Base-by-base conservation (phyloP, 495 filamentous ascomycete species). In the Penicillium herquei region DNA sequence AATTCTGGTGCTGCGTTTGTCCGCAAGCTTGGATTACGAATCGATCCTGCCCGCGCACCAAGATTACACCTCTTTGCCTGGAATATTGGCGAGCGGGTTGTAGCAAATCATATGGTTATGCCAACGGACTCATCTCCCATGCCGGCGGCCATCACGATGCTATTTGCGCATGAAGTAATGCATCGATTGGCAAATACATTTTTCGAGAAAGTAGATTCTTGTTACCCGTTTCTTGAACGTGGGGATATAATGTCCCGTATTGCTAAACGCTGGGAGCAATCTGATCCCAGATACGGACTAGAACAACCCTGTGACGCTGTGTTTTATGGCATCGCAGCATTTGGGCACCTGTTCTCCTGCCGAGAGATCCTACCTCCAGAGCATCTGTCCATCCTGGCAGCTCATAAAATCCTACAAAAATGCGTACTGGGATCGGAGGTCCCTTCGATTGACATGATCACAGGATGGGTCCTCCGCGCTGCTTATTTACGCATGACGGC, bases 1-100 rank as follows among this genome's bases (percentile, higher is more conserved):
- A 82, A 84, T 52, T 82, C 79, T 6, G 80, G 80, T 1, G 78
- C 81, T 6, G 81, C 82, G 1, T 83, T 82, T 60, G 79, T 81
- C 9, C 67, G 77, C 50, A 76, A 71, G 41, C 62, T 85, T n/a
- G 81, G 76, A 9, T 69, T 80, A 35, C 73, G 72, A 16, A 70
- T 82, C 55, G 79, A 81, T 43, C 70, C 78, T 6, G 65, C 74
- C 3, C 73, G 72, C 53, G 78, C 80, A 6, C 81, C 80, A 6
- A 66, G 77, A 41, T 54, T 84, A 52, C 79, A 83, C 55, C 70
- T 81, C 14, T 84, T 82, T 61, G 82, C 72, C 3, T 85, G 81
- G 81, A 82, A 84, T 59, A 62, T 75, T 8, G 79, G 80, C 1
- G 70, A 69, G 6, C 70, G 81, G 21, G 56, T 66, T 9, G 57